These are phyloP conservation scores for Mucuna pruriens DNA, from an alignment of 306 rosid genomes.

Conservation along the genomic window DNA sequence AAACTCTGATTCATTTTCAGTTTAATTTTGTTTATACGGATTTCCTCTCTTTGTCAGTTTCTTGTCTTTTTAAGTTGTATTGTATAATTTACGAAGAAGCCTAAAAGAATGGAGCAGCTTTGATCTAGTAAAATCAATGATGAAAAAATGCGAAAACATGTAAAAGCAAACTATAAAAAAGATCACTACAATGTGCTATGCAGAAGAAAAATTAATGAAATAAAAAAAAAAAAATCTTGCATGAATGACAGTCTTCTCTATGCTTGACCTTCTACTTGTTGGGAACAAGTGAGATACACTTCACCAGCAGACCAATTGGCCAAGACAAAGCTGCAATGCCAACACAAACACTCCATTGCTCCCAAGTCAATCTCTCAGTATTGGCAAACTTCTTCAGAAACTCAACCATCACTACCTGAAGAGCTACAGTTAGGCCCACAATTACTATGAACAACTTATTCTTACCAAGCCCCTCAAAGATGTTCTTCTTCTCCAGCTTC, in stretches of 20 bases:
- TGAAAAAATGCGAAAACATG: neutral
- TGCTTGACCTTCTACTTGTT: neutral
- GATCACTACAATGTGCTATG: neutral
- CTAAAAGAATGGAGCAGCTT: neutral
- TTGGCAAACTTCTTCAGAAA: constrained; percentile 2
- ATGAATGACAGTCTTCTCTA: neutral
- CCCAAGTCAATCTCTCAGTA: constrained; percentile 17
- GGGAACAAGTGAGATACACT: neutral
- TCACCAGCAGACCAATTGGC: neutral
- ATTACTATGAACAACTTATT: constrained; percentile 4
- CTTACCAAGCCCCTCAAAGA: neutral
- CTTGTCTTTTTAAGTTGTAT: too few relatives aligned
- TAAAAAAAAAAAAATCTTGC: neutral
- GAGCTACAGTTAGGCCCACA: neutral
- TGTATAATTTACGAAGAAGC: too few relatives aligned
- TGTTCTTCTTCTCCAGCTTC: neutral
- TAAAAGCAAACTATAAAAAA: neutral
- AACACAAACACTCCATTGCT: constrained; percentile 5
- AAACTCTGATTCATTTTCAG: too few relatives aligned
- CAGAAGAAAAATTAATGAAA: neutral
- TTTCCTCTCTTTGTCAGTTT: too few relatives aligned
- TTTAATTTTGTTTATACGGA: too few relatives aligned
- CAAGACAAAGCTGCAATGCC: constrained; percentile 2
- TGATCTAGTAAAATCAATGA: neutral
- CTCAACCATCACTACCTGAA: constrained; percentile 7